Percentiles rank a stretch among this genome's conserved stretches.
These are phyloP conservation scores for Fusarium abutilonis DNA, from an alignment of 2,329 filamentous ascomycete genomes.

Conservation along the genomic window DNA sequence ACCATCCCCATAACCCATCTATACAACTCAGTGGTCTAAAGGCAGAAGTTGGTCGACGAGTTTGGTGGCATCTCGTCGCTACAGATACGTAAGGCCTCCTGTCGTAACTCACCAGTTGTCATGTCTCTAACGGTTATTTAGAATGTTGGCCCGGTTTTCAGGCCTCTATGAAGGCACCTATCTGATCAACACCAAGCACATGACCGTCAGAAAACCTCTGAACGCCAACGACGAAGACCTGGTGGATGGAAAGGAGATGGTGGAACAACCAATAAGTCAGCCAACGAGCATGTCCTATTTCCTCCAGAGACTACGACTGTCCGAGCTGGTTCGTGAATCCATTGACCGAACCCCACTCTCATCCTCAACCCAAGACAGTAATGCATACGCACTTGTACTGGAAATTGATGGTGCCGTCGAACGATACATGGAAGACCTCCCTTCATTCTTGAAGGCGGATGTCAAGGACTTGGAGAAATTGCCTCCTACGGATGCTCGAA, in stretches of 20 bases:
- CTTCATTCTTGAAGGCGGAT: constrained; percentile 45
- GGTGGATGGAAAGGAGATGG: constrained; percentile 41
- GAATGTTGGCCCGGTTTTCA: constrained; percentile 52
- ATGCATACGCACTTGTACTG: constrained; percentile 47
- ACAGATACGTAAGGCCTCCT: constrained; percentile 51
- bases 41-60: constrained; percentile 52
- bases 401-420: constrained; percentile 48
- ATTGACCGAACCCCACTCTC: constrained; percentile 47
- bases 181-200: constrained; percentile 52
- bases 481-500: constrained; percentile 37
- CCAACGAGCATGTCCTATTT: constrained; percentile 52
- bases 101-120: no score
- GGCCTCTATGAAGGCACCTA: constrained; percentile 51
- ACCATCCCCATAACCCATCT: constrained; percentile 44
- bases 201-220: constrained; percentile 52
- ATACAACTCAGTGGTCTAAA: constrained; percentile 41
- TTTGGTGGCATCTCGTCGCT: constrained; percentile 57
- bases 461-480: constrained; percentile 32
- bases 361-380: constrained; percentile 44
- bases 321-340: constrained; percentile 51
- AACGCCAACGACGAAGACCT: constrained; percentile 54
- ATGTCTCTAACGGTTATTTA: constrained; percentile 30
- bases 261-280: constrained; percentile 47
- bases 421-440: constrained; percentile 44
- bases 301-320: constrained; percentile 52